A percentile compares a stretch with the other conserved stretches of the same genome.
These are phyloP conservation scores for Sporopachydermia lactativora DNA, from an alignment of 805 yeast genomes.

Conservation along the genomic window DNA sequence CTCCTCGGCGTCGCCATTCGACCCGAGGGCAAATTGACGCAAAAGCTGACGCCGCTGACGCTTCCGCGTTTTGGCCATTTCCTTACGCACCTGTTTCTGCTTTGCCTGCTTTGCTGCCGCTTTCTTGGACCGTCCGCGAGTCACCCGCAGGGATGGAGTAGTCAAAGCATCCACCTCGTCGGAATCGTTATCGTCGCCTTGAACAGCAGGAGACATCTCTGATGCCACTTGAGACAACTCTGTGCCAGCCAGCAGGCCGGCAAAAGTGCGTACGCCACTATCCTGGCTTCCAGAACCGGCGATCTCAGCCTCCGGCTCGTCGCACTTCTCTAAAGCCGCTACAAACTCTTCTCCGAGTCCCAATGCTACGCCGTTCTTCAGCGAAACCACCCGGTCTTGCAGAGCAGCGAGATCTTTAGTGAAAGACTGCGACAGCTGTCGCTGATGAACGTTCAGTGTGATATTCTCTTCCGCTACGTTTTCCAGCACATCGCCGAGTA, in stretches of 20 bases:
- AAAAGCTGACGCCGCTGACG: not conserved
- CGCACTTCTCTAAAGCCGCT: too few species aligned
- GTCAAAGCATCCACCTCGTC: not conserved
- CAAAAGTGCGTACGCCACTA: not conserved
- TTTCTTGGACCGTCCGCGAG: not conserved
- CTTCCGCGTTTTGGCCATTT: too few species aligned
- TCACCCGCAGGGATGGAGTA: not conserved
- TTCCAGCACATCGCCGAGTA: not conserved
- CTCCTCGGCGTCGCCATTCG: not conserved
- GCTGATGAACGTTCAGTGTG: not conserved
- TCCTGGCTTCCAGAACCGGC: too few species aligned
- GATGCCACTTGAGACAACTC: not conserved
- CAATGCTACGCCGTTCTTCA: not conserved
- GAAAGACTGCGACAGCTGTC: not conserved
- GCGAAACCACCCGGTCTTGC: not conserved
- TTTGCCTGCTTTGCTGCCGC: too few species aligned
- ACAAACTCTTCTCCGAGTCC: not conserved
- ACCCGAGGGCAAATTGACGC: not conserved
- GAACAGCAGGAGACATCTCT: not conserved
- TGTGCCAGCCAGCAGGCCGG: not conserved
- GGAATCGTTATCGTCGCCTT: not conserved
- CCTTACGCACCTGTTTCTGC: too few species aligned
- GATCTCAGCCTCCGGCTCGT: too few species aligned
- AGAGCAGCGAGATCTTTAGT: not conserved
- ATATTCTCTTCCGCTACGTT: not conserved